Evolutionary conservation across 768 basidiomycete species (phyloP).

Genomic region (Serendipita vermifera): DNA sequence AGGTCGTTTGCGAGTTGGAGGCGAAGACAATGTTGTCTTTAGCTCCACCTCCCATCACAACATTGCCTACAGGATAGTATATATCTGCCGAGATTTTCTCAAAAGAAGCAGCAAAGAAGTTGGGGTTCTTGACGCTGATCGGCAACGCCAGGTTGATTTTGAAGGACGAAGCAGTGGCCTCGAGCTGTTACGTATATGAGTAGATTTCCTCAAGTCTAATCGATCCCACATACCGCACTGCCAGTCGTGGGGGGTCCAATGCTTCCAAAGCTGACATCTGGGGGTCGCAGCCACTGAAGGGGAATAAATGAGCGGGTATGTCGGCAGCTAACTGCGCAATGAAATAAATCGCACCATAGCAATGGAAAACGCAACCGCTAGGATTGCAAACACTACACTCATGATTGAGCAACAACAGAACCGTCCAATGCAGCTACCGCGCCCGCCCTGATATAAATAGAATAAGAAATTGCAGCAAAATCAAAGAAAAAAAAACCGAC

Average conservation of each 20-base stretch:
- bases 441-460: conserved; percentile 36
- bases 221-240: conserved; percentile 32
- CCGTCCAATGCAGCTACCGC: conserved; percentile 47
- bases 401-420: conserved; percentile 68
- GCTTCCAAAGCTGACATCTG: conserved; percentile 45
- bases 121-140: conserved; percentile 71
- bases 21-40: conserved; percentile 31
- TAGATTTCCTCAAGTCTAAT: neutral
- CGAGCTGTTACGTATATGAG: conserved; percentile 10
- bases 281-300: conserved; percentile 63
- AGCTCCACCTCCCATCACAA: conserved; percentile 51
- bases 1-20: conserved; percentile 43
- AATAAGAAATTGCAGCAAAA: conserved; percentile 4
- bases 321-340: neutral
- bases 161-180: conserved; percentile 33
- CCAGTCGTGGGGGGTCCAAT: conserved; percentile 29
- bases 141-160: conserved; percentile 49
- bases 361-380: conserved; percentile 53
- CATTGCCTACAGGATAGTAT: conserved; percentile 61
- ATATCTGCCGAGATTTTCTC: conserved; percentile 52
- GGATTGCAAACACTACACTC: conserved; percentile 47
- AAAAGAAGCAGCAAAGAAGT: conserved; percentile 61
- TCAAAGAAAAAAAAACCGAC: conserved; percentile 27
- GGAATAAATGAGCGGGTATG: neutral
- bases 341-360: conserved; percentile 40